phyloP scores from a whole-genome alignment of 768 basidiomycete genomes.

The Leccinum subgranulosum region DNA sequence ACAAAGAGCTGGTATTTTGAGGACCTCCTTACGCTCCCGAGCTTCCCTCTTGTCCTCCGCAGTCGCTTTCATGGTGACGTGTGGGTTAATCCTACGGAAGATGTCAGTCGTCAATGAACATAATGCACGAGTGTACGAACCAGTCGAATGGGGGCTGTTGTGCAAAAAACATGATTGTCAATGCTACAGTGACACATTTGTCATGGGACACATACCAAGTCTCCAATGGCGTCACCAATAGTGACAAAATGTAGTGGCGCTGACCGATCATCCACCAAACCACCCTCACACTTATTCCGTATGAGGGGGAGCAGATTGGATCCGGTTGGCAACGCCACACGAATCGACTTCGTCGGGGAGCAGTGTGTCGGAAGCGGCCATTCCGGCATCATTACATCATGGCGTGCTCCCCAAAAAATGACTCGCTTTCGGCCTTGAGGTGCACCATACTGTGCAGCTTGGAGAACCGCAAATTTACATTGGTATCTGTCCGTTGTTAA shows the following conservation, averaged over 20 bases:
- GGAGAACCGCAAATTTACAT: slow-evolving; percentile 58
- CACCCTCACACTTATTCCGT: slow-evolving; percentile 36
- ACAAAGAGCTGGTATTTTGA: slow-evolving; percentile 45
- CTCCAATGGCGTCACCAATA: slow-evolving; percentile 62
- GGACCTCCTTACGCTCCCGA: slow-evolving; percentile 31
- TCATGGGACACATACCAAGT: slow-evolving; percentile 50
- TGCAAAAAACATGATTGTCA: background rate
- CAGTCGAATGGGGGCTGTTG: slow-evolving; percentile 67
- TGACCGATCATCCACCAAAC: slow-evolving; percentile 35
- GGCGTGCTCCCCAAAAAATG: slow-evolving; percentile 65
- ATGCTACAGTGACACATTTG: slow-evolving; percentile 4
- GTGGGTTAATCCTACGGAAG: slow-evolving; percentile 54
- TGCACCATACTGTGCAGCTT: slow-evolving; percentile 69
- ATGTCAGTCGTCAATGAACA: slow-evolving; percentile 1
- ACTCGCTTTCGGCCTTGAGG: slow-evolving; percentile 67
- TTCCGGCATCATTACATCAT: slow-evolving; percentile 53
- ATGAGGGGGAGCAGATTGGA: slow-evolving; percentile 40
- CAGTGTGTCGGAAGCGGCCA: slow-evolving; percentile 65
- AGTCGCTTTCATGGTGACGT: slow-evolving; percentile 37
- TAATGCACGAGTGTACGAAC: slow-evolving; percentile 30
- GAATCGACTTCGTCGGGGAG: slow-evolving; percentile 34
- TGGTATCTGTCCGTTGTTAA: slow-evolving; percentile 46
- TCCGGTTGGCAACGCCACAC: slow-evolving; percentile 44
- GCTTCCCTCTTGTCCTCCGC: slow-evolving; percentile 32
- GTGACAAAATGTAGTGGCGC: slow-evolving; percentile 62